Conservation (phyloP, 2,329 filamentous ascomycete genomes). For the Celoporthe dispersa region DNA sequence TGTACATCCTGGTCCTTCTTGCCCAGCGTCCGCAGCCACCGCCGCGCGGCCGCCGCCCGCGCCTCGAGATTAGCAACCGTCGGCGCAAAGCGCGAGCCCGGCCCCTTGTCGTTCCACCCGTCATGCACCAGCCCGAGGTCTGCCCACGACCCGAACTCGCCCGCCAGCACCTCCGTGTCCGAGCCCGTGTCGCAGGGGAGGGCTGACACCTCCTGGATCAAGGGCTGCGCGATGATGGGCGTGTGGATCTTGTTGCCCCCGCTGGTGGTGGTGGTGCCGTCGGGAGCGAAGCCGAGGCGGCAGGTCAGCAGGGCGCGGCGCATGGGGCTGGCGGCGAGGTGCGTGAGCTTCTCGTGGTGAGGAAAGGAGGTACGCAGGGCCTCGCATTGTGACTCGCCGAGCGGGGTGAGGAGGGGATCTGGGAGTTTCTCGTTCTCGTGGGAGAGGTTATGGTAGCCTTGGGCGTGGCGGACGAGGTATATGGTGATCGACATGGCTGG, state of each 20-base stretch:
- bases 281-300: constrained; percentile 62
- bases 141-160: constrained; percentile 65
- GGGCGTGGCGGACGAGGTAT: constrained; percentile 73
- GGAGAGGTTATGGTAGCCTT: constrained; percentile 81
- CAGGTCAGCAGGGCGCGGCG: constrained; percentile 82
- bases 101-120: constrained; percentile 73
- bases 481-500: constrained; percentile 56
- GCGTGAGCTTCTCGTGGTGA: constrained; percentile 65
- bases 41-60: constrained; percentile 64
- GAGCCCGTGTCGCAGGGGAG: constrained; percentile 79
- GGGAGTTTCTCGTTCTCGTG: constrained; percentile 70
- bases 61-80: constrained; percentile 57
- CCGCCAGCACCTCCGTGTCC: constrained; percentile 54
- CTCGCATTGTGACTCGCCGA: constrained; percentile 77
- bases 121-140: constrained; percentile 66
- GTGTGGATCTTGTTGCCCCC: constrained; percentile 29
- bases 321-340: constrained; percentile 78
- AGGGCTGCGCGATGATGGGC: constrained; percentile 36
- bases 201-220: constrained; percentile 72
- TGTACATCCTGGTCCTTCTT: constrained; percentile 48
- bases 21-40: constrained; percentile 58
- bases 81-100: constrained; percentile 48
- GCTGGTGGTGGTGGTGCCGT: constrained; percentile 36
- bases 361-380: constrained; percentile 67
- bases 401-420: constrained; percentile 78